Base-by-base conservation (phyloP, 2,329 filamentous ascomycete species). In the Penicillium sclerotiorum region DNA sequence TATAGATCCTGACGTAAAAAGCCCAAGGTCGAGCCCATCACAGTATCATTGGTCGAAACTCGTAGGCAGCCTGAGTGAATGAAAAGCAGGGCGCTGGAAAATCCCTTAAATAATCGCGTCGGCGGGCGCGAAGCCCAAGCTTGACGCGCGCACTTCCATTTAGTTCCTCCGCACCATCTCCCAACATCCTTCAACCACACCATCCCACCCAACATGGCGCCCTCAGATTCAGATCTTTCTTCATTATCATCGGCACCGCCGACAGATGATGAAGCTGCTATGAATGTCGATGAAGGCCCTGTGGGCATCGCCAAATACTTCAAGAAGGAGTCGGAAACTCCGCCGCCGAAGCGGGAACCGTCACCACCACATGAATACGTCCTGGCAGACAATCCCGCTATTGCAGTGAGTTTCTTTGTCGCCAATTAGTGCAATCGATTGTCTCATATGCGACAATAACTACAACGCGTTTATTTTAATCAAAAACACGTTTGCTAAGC, bases 311-410 rank as follows among this genome's bases (percentile, higher is more conserved):
- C 71, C 47, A 76, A 75, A 53, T 78, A 78, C 65, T 78, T 78
- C 66, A 77, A 76, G 62, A 69, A 69, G 56, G 61, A 68, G 50
- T 65, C 68, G 45, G 64, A 70, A 54, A 83, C 85, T 60, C 85
- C 87, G 56, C 85, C 85, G 64, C 84, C 83, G 65, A 95, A 94
- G 78, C 82, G 93, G 69, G 86, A 88, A 50, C 86, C 90, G 17
- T 96, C 92, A 59, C 93, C 93, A 60, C 86, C 90, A 8, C 93
- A 96, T 71, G 90, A 96, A 79, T 89, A 88, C 72, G 87, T 90
- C 22, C 78, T 96, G 49, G 90, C 90, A 55, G 93, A 97, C 70
- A 96, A 95, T 71, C 82, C 88, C 55, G 88, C 94, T 67, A 92
- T 97, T 75, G 88, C 93, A 62, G 92, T 96, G 81, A 74, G 92